phyloP scores from a whole-genome alignment of 140 eudicot genomes.

The Artemisia princeps region DNA sequence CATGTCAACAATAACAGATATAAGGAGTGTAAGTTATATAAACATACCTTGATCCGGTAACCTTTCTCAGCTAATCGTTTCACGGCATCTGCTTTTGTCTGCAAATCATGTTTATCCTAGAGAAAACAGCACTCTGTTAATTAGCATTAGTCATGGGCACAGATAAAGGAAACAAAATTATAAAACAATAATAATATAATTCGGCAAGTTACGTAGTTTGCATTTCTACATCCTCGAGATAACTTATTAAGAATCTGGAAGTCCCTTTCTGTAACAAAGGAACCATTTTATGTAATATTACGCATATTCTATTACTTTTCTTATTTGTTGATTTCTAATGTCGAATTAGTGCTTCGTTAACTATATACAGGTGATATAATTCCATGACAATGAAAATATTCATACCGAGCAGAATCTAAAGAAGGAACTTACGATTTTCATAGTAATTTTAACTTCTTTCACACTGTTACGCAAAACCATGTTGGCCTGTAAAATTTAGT shows the following conservation, averaged over 20 bases:
- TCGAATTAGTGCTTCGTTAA: not conserved
- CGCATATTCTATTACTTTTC: too few relatives aligned
- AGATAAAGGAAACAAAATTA: not conserved
- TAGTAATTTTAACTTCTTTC: conserved; percentile 21
- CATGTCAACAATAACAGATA: conserved; percentile 15
- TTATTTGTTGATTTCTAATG: too few relatives aligned
- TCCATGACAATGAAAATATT: not conserved
- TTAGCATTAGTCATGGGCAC: not conserved
- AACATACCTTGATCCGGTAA: conserved; percentile 68
- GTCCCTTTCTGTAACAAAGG: not conserved
- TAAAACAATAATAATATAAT: not conserved
- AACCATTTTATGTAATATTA: not conserved
- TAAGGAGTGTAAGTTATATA: conserved; percentile 1
- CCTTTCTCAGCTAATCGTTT: conserved; percentile 70
- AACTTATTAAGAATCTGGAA: not conserved
- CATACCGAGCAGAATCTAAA: not conserved
- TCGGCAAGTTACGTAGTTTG: not conserved
- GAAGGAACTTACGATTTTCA: conserved; percentile 50
- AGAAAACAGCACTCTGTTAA: conserved; percentile 18
- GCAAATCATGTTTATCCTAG: conserved; percentile 61
- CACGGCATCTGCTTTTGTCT: conserved; percentile 58
- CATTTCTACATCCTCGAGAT: not conserved
- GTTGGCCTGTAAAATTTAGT: not conserved
- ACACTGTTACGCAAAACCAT: not conserved
- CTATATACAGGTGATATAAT: not conserved